Base-by-base conservation (phyloP, 2,329 filamentous ascomycete genomes). In the Polytolypa hystricis region DNA sequence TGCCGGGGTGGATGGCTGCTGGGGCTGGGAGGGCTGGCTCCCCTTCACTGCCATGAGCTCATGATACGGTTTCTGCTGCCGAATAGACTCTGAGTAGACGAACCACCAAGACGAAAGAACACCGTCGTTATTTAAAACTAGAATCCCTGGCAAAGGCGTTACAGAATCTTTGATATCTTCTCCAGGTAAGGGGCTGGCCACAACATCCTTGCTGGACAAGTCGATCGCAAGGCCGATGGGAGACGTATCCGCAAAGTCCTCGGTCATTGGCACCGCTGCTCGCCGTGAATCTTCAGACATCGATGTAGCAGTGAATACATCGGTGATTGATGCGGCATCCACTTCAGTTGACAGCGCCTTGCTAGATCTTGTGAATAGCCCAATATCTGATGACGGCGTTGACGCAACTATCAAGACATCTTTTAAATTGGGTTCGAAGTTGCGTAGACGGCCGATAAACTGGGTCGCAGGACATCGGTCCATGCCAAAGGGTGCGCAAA, bases 31-130 rank as follows among this genome's bases (percentile, higher is more conserved):
- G 30, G 42, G 60, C 57, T 16, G 61, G 47, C 18, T 58, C 29
- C 35, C 25, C 32, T 30, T 31, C 30, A 46, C 48, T n/a, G 59
- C 58, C 40, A 67, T 64, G 44, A 95, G 66, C 4, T 81, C 83
- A 27, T 80, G 73, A 56, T 86, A 96, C 0, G 75, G 73, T 5
- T 74, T 76, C 3, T 79, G 79, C 48, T 79, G 68, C 41, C 79
- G 75, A 42, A 98, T 78, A 2, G 89, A 86, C 28, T 93, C 85
- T 23, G 81, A 76, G 61, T 95, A 95, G 14, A 96, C 73, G 29
- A 96, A 63, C 84, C 89, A 95, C 86, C 89, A 98, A 9, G 78
- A 73, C 30, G 76, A 77, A 11, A 98, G 66, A 7, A 93, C 64
- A 45, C 91, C 91, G 51, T 95, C 84, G 46, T 94, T 80, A 42